These are phyloP conservation scores for Kwoniella sp. DNA, from an alignment of 768 basidiomycete species.

Conservation along the genomic window DNA sequence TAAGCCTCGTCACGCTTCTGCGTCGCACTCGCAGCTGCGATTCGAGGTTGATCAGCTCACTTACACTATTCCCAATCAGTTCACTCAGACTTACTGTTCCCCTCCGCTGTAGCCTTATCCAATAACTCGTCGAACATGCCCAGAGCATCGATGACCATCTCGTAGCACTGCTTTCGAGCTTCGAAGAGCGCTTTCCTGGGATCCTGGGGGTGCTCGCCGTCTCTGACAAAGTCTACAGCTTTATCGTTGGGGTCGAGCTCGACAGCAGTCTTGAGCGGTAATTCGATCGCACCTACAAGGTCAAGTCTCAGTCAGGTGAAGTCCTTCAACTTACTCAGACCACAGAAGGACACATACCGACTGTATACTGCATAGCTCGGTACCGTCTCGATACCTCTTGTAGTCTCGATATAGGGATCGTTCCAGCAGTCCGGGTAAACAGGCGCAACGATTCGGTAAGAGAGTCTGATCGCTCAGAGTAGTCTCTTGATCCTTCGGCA, in stretches of 20 bases:
- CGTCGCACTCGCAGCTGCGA: conserved; percentile 59
- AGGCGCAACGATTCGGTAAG: conserved; percentile 83
- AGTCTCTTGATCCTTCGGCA: conserved; percentile 77
- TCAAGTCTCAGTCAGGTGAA: background rate
- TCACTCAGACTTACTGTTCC: conserved; percentile 27
- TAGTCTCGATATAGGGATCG: conserved; percentile 79
- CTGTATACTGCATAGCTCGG: conserved; percentile 76
- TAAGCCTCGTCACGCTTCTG: conserved; percentile 81
- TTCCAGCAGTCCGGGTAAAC: conserved; percentile 83
- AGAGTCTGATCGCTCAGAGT: conserved; percentile 73
- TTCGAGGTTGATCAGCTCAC: background rate
- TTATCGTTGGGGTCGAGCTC: conserved; percentile 74
- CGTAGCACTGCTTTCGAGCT: conserved; percentile 73
- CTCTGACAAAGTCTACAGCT: conserved; percentile 66
- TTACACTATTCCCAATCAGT: background rate
- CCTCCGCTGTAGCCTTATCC: conserved; percentile 58
- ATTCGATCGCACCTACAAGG: conserved; percentile 71
- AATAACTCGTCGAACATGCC: conserved; percentile 70
- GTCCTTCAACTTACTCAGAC: background rate
- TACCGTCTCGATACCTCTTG: conserved; percentile 88
- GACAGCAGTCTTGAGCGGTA: conserved; percentile 81
- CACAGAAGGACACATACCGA: conserved; percentile 62
- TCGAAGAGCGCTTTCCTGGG: conserved; percentile 65
- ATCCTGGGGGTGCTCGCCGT: conserved; percentile 66
- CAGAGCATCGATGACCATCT: conserved; percentile 78